These are phyloP conservation scores for Colletotrichum somersetense DNA, from an alignment of 2,329 filamentous ascomycete species.

Conservation along the genomic window DNA sequence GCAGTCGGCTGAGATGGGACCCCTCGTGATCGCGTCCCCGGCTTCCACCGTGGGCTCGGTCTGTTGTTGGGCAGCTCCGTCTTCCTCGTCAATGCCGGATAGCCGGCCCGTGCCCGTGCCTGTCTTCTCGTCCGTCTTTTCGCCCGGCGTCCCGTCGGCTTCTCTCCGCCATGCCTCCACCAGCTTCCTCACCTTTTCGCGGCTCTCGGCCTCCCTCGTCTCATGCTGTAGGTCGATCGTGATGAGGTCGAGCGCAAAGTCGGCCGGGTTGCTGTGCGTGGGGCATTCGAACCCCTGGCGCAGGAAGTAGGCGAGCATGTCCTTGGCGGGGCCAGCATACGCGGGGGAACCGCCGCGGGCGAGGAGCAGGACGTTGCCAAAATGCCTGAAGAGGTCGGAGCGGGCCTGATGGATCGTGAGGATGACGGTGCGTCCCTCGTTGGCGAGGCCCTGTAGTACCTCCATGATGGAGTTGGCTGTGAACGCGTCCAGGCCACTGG, in stretches of 20 bases:
- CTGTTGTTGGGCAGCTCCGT: background rate
- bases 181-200: constrained; percentile 71
- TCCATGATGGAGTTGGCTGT: constrained; percentile 83
- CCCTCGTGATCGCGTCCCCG: constrained; percentile 1
- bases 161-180: constrained; percentile 68
- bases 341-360: constrained; percentile 77
- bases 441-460: constrained; percentile 76
- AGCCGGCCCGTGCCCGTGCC: constrained; percentile 44
- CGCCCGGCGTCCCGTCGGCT: constrained; percentile 4
- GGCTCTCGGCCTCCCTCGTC: constrained; percentile 70
- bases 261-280: constrained; percentile 78
- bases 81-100: constrained; percentile 49
- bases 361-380: constrained; percentile 78
- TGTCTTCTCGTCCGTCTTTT: constrained; percentile 36
- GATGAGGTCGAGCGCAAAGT: constrained; percentile 82
- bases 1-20: constrained; percentile 1
- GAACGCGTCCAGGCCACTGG: constrained; percentile 82
- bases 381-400: constrained; percentile 78
- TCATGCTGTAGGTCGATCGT: constrained; percentile 80
- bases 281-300: constrained; percentile 74
- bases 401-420: constrained; percentile 84
- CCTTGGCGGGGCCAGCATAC: constrained; percentile 72
- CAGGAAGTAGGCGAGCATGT: constrained; percentile 76
- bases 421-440: constrained; percentile 79
- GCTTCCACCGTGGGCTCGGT: background rate